Conservation (phyloP, 2,329 filamentous ascomycete genomes). For the Aspergillus thermomutatus region DNA sequence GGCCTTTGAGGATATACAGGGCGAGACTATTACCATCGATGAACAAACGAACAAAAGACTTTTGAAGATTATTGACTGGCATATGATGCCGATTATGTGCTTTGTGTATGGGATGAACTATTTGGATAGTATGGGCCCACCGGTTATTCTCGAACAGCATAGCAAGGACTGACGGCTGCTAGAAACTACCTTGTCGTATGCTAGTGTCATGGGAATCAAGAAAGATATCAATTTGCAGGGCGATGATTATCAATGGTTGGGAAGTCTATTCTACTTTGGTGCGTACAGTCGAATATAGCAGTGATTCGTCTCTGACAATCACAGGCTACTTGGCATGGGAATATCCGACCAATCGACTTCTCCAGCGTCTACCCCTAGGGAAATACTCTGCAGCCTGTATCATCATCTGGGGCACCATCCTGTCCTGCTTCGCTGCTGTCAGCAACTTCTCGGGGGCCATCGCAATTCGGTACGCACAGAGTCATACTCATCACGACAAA, state of each 20-base stretch:
- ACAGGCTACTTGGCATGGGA: constrained; percentile 56
- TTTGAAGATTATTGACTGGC: constrained; percentile 60
- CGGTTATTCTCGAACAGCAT: neutral
- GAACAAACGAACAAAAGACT: constrained; percentile 58
- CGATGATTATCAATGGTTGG: constrained; percentile 52
- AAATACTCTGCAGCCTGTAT: constrained; percentile 66
- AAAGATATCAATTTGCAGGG: constrained; percentile 43
- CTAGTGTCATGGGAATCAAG: constrained; percentile 53
- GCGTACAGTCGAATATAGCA: constrained; percentile 4
- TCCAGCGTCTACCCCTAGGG: constrained; percentile 62
- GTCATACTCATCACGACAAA: neutral
- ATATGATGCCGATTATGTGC: constrained; percentile 59
- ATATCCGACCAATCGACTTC: constrained; percentile 62
- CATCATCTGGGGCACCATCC: constrained; percentile 59
- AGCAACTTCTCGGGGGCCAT: constrained; percentile 60
- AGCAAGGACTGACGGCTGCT: neutral
- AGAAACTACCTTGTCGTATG: constrained; percentile 52
- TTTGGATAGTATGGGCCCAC: constrained; percentile 43
- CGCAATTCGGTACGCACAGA: constrained; percentile 49
- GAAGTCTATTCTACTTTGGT: constrained; percentile 52
- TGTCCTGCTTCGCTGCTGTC: constrained; percentile 62
- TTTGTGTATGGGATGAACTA: constrained; percentile 58
- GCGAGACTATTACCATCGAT: constrained; percentile 52
- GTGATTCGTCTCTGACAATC: constrained; percentile 1
- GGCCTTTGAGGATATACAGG: constrained; percentile 49